phyloP scores from a whole-genome alignment of 441 rosid genomes.

The Gossypium gossypioides region DNA sequence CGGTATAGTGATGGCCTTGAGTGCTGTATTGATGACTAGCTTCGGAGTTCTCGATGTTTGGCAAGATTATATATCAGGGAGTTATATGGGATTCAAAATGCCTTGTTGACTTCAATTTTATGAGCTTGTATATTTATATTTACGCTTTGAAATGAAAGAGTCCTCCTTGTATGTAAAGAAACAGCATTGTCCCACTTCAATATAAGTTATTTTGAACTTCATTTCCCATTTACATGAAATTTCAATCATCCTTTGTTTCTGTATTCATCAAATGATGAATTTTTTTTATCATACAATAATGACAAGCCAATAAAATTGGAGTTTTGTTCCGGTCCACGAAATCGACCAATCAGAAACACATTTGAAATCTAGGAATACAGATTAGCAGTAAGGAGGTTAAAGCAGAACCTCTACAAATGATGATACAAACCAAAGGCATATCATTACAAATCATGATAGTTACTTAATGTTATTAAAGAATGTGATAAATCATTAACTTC shows the following conservation, averaged over 20 bases:
- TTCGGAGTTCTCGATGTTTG: conserved; percentile 65
- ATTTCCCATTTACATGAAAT: neutral
- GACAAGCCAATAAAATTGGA: neutral
- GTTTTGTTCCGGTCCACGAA: neutral
- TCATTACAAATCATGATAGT: neutral
- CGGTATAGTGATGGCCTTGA: conserved; percentile 62
- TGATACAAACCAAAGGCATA: neutral
- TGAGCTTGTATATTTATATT: neutral
- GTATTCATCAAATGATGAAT: conserved; percentile 25
- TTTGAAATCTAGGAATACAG: conserved; percentile 16
- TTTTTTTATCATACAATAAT: conserved; percentile 2
- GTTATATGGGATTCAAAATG: conserved; percentile 61
- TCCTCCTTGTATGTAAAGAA: no score
- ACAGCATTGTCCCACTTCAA: no score
- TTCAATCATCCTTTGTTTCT: neutral
- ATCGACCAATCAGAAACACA: neutral
- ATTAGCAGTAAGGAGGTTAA: conserved; percentile 17
- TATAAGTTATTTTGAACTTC: no score
- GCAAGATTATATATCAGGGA: conserved; percentile 56
- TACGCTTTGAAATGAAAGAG: neutral
- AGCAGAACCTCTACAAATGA: neutral
- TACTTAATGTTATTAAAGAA: neutral
- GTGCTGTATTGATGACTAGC: conserved; percentile 60
- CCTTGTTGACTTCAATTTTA: conserved; percentile 41
- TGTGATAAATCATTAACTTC: neutral